Conservation (phyloP, 768 basidiomycete species). For the Lactarius hatsudake region DNA sequence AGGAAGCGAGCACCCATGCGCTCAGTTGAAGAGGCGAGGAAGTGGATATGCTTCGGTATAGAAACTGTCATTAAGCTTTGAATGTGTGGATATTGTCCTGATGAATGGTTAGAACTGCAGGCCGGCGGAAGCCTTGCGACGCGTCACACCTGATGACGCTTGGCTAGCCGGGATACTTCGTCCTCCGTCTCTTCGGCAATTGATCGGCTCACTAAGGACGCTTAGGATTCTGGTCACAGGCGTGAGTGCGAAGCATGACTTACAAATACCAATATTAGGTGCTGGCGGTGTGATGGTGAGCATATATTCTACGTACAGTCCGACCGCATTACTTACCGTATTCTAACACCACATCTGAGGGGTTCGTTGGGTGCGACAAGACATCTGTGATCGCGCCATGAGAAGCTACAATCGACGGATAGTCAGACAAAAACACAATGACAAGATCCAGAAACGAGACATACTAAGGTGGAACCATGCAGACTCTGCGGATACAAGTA, state of each 20-base stretch:
- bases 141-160: conserved; percentile 3
- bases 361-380: conserved; percentile 2
- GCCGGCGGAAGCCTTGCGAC: background rate
- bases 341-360: background rate
- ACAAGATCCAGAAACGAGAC: background rate
- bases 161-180: background rate
- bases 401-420: conserved; percentile 1
- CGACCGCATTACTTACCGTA: background rate
- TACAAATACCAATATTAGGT: conserved; percentile 15
- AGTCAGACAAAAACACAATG: background rate
- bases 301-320: no score
- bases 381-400: background rate
- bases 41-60: background rate
- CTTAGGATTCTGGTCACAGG: background rate
- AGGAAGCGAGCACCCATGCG: background rate
- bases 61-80: background rate
- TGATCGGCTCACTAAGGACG: conserved; percentile 2
- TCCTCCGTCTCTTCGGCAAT: conserved; percentile 13
- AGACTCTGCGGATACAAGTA: background rate
- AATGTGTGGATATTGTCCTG: conserved; percentile 2
- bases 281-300: background rate
- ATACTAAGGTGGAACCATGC: conserved; percentile 15
- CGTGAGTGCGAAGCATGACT: background rate
- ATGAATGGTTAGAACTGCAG: background rate
- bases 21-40: conserved; percentile 3